Evolutionary conservation across 2,329 filamentous ascomycete genomes (phyloP), one percentile per base, ranked within the genome.

Genomic region (Sarocladium brachiariae): DNA sequence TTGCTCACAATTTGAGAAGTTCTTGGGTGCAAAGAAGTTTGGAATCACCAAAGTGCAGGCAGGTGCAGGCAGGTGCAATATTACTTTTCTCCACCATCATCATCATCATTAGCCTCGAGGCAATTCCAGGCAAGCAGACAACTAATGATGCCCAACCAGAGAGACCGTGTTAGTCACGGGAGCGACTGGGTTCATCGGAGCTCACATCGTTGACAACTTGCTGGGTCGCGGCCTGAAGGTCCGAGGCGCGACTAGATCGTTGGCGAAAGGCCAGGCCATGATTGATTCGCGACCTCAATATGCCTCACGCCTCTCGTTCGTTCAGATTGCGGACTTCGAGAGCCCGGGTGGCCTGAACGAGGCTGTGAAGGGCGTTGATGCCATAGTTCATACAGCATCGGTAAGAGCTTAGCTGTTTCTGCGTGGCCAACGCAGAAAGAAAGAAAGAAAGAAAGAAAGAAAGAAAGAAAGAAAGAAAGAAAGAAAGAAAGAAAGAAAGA

Each of bases 321-420:
- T 73, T 2, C 58, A 67, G 21, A 64, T 75, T 0, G 53, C 63
- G 4, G 72, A 75, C 49, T 72, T 76, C 49, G 60, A 67, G 10
- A 61, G 64, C 1, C 58, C 61, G 0, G 64, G 64, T 0, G 67
- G 65, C 1, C 65, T 74, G 4, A 55, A 59, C 4, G 61, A 69
- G 2, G 66, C 64, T 0, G 63, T 72, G 25, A 59, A 71, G 11
- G 70, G 61, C 1, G 63, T 75, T 2, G 69, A 73, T 16, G 69
- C 60, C 0, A 63, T 75, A 0, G 67, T 75, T 14, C 72, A 75
- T 43, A 63, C 69, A 1, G 72, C 73, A 5, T 74, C 70, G 51
- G 69, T 70, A 57, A 38, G 66, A 59, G 13, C 27, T 7, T 7
- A 30, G 13, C 13, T n/a, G n/a, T n/a, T n/a, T n/a, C n/a, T n/a